Evolutionary conservation across 1,139 yeast genomes (phyloP).

Genomic region (Diutina scorzettiae): DNA sequence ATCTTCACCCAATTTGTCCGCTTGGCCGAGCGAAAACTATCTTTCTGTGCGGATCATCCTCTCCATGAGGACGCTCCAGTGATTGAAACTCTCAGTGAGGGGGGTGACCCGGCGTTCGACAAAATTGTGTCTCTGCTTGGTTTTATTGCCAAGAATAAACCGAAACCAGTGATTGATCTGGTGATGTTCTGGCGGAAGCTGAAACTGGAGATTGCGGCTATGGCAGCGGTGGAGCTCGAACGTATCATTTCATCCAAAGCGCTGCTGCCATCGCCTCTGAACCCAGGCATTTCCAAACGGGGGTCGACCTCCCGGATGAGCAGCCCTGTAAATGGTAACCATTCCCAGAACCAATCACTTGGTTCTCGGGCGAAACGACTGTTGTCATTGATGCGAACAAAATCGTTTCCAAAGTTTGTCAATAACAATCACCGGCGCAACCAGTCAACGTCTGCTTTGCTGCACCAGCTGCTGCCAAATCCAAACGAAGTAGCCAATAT

Average conservation of each 20-base stretch:
- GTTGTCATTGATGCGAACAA: constrained; percentile 1
- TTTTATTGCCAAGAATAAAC: constrained; percentile 78
- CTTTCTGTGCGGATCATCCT: constrained; percentile 59
- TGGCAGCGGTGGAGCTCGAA: constrained; percentile 58
- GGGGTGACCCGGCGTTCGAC: constrained; percentile 79
- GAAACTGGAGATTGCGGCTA: constrained; percentile 69
- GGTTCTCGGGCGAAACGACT: neutral
- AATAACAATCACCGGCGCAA: neutral
- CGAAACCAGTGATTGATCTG: constrained; percentile 92
- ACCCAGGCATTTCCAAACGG: constrained; percentile 1
- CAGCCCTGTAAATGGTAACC: neutral
- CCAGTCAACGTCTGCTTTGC: neutral
- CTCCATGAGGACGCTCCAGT: constrained; percentile 70
- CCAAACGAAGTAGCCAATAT: constrained; percentile 14
- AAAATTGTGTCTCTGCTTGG: constrained; percentile 78
- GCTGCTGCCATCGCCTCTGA: constrained; percentile 1
- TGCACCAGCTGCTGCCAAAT: constrained; percentile 10
- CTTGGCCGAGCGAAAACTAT: constrained; percentile 78
- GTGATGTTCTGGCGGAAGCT: constrained; percentile 98
- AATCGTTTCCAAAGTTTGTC: neutral
- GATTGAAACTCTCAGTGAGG: constrained; percentile 72
- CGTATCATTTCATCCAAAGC: neutral
- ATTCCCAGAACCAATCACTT: neutral
- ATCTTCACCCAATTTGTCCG: constrained; percentile 92
- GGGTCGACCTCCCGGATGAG: neutral